phyloP scores from a whole-genome alignment of 805 yeast species.

The Metschnikowia borealis region DNA sequence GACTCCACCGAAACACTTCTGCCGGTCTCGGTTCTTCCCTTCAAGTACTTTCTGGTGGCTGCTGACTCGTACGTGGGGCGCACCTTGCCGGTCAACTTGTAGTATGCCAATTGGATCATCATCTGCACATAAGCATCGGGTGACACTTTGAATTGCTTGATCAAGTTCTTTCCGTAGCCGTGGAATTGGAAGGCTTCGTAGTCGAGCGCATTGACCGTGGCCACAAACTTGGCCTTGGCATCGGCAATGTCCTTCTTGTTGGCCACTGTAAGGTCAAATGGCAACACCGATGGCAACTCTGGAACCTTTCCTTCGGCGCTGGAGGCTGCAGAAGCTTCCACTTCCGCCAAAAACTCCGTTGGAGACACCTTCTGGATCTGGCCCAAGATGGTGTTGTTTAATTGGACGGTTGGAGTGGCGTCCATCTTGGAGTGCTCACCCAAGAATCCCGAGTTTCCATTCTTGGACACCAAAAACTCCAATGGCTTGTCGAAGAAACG shows the following conservation, averaged over 20 bases:
- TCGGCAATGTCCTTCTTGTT: conserved; percentile 47
- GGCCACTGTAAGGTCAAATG: conserved; percentile 56
- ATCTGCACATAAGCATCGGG: conserved; percentile 95
- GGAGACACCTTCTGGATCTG: conserved; percentile 50
- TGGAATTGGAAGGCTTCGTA: conserved; percentile 74
- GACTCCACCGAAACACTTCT: conserved; percentile 77
- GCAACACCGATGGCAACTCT: conserved; percentile 27
- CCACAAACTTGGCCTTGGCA: conserved; percentile 56
- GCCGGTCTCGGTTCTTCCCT: conserved; percentile 93
- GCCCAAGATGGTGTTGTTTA: conserved; percentile 71
- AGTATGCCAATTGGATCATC: conserved; percentile 87
- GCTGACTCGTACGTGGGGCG: conserved; percentile 96
- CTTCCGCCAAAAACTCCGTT: conserved; percentile 24
- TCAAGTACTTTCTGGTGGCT: conserved; percentile 81
- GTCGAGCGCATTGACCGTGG: conserved; percentile 63
- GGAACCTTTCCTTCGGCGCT: conserved; percentile 13
- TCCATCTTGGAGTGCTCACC: conserved; percentile 99
- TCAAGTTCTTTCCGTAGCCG: conserved; percentile 81
- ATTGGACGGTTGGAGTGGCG: conserved; percentile 89
- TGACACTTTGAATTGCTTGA: conserved; percentile 78
- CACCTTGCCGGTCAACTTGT: conserved; percentile 69
- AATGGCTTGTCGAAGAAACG: conserved; percentile 90
- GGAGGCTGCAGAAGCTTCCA: conserved; percentile 15
- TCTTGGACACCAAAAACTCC: conserved; percentile 75
- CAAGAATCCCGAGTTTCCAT: conserved; percentile 86